These are phyloP conservation scores for Lipomyces chichibuensis DNA, from an alignment of 805 yeast species.

Conservation along the genomic window DNA sequence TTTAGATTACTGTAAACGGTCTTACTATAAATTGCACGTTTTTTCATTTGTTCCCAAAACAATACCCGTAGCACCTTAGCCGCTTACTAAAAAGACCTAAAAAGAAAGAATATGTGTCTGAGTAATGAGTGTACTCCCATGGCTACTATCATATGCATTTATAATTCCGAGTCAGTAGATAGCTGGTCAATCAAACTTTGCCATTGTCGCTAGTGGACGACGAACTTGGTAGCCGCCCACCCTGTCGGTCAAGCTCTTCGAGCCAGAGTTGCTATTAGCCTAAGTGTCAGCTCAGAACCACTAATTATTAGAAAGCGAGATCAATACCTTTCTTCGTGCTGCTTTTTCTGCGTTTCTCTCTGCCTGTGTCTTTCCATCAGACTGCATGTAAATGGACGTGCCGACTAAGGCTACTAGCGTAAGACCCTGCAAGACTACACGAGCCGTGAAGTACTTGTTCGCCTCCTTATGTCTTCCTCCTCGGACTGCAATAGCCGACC, in stretches of 20 bases:
- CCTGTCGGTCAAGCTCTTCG: conserved; percentile 59
- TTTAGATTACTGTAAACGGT: neutral
- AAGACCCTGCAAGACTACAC: conserved; percentile 77
- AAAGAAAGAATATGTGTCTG: neutral
- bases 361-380: conserved; percentile 52
- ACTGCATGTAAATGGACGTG: conserved; percentile 68
- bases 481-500: conserved; percentile 73
- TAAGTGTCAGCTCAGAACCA: neutral
- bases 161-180: neutral
- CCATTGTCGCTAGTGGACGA: neutral
- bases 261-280: conserved; percentile 71
- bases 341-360: conserved; percentile 39
- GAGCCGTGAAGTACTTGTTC: conserved; percentile 78
- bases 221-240: neutral
- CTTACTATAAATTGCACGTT: neutral
- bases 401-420: conserved; percentile 74
- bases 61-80: neutral
- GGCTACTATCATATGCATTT: neutral
- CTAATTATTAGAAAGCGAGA: neutral
- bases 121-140: neutral
- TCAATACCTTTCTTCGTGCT: conserved; percentile 29
- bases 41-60: neutral
- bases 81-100: neutral
- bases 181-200: neutral
- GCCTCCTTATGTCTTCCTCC: conserved; percentile 69